Evolutionary conservation across 352 stramenopile genomes (phyloP).

Genomic region (Pythium sukuiense): DNA sequence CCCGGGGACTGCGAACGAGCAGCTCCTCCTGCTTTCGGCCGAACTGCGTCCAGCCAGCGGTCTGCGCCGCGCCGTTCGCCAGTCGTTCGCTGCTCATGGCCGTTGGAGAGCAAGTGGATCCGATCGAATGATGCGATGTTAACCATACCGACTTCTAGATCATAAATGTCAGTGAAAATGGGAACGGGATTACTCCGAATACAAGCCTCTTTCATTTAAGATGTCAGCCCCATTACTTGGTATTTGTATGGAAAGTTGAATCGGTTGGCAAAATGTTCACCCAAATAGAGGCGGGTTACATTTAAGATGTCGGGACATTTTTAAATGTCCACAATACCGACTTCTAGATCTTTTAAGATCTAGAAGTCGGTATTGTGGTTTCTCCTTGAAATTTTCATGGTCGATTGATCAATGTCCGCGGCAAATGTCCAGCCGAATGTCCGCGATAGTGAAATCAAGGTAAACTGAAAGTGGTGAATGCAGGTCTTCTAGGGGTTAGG

Average conservation of each 20-base stretch:
- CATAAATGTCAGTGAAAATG: neutral
- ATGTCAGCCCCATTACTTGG: too few relatives aligned
- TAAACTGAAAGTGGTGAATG: too few relatives aligned
- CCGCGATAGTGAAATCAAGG: too few relatives aligned
- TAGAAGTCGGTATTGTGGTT: conserved; percentile 10
- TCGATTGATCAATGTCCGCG: too few relatives aligned
- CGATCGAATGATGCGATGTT: neutral
- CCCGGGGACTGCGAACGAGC: neutral
- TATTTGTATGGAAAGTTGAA: neutral
- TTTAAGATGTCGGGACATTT: conserved; percentile 5
- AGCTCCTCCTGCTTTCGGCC: conserved; percentile 35
- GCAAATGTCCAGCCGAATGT: too few relatives aligned
- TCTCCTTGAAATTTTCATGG: too few relatives aligned
- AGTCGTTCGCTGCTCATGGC: conserved; percentile 25
- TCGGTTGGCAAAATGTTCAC: neutral
- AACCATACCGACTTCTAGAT: too few relatives aligned
- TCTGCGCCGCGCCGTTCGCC: conserved; percentile 28
- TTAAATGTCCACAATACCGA: neutral
- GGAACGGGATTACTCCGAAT: neutral
- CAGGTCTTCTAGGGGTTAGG: too few relatives aligned
- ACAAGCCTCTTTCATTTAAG: neutral
- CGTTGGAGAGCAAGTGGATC: neutral
- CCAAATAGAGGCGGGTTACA: conserved; percentile 2
- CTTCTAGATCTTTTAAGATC: neutral
- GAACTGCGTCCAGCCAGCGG: conserved; percentile 32